Base-by-base conservation (phyloP, 192 early-diverging fungal genomes). In the Diversispora eburnea region DNA sequence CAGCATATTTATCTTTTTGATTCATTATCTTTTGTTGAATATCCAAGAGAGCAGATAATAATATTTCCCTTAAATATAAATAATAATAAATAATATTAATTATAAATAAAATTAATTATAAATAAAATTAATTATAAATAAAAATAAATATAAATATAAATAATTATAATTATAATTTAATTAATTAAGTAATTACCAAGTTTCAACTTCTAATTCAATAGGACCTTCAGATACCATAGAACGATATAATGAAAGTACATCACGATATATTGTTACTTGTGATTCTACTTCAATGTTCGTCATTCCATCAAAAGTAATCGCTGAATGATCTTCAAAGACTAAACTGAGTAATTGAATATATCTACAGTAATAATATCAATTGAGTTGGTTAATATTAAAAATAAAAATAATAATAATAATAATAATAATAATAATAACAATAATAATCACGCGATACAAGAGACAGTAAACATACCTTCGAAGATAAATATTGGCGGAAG, bases 301-400 rank as follows among this genome's bases (percentile, higher is more conserved):
- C 70, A 74, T 83, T 45, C 73, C 58, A 61, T 82, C 78, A 3
- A 75, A 17, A 0, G 60, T 15, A 5, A 67, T 12, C 3, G 57
- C 25, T 2, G 75, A 63, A 61, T 82, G 85, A 45, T 88, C 81
- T 43, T 82, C 77, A 76, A 92, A 94, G 7, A 89, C 73, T 1
- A 90, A 70, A 33, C 82, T 83, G 22, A 94, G 63, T 67, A 87
- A 85, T 49, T 85, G 76, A 59, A 93, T 86, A 59, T 94, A 93
- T 25, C 91, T 33, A 33, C 25, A 33, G 25, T 33, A 33, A 33
- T 33, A 33, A 33, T 33, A 33, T n/a, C n/a, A 33, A 33, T 33
- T 33, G 25, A 33, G 25, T 33, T n/a, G n/a, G n/a, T n/a, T n/a
- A n/a, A n/a, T n/a, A n/a, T n/a, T n/a, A n/a, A n/a, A n/a, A n/a